A percentile compares a stretch with the other conserved stretches of the same genome.
These are phyloP conservation scores for Coemansia sp. DNA, from an alignment of 192 early-diverging fungal species.

Conservation along the genomic window DNA sequence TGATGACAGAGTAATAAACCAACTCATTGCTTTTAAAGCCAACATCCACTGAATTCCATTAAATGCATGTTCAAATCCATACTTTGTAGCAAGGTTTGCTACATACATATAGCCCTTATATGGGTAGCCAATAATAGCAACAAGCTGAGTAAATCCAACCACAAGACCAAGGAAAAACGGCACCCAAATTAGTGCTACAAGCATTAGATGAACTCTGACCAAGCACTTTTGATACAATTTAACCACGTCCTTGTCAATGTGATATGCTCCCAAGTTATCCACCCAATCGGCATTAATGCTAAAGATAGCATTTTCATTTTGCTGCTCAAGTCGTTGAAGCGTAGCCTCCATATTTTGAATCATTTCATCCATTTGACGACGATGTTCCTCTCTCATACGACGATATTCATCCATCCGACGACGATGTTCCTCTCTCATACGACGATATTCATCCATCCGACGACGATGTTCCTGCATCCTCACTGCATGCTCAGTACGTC, in stretches of 20 bases:
- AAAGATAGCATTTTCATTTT: neutral
- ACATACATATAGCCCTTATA: neutral
- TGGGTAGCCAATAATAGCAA: neutral
- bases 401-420: too few relatives aligned
- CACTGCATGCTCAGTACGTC: neutral
- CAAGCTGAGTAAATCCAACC: neutral
- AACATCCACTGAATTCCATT: neutral
- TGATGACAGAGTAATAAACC: too few relatives aligned
- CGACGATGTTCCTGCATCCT: neutral
- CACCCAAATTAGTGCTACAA: conserved; percentile 2
- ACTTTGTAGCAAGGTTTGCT: too few relatives aligned
- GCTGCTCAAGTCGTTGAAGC: neutral
- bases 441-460: too few relatives aligned
- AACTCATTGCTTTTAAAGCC: neutral
- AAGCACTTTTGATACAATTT: conserved; percentile 1
- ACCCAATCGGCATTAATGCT: neutral
- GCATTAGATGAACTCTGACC: neutral
- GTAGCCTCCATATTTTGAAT: too few relatives aligned
- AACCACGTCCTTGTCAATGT: neutral
- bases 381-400: too few relatives aligned
- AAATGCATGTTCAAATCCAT: neutral
- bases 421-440: too few relatives aligned
- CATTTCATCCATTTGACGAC: too few relatives aligned
- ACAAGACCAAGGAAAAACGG: conserved; percentile 1
- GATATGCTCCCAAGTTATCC: neutral